Evolutionary conservation across 768 basidiomycete genomes (phyloP).

Genomic region (Mycena epipterygia): DNA sequence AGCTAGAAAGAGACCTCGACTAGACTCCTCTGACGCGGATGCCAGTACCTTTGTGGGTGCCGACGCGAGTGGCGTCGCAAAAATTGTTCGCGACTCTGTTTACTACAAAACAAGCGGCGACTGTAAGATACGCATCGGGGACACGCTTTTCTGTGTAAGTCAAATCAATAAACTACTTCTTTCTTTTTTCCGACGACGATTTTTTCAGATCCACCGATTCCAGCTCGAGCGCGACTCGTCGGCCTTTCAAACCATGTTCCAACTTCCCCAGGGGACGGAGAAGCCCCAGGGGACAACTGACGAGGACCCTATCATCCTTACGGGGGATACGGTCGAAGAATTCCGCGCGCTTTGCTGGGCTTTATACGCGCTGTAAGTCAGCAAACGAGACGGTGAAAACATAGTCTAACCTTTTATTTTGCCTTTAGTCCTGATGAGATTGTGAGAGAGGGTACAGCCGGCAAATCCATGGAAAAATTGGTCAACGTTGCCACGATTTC

Average conservation of each 20-base stretch:
- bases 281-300: constrained; percentile 7
- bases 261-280: constrained; percentile 2
- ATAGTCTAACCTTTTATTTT: no score
- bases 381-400: no score
- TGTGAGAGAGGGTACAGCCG: not conserved
- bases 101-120: constrained; percentile 3
- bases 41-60: not conserved
- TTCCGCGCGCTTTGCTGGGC: constrained; percentile 21
- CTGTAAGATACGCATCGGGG: constrained; percentile 14
- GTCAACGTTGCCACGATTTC: not conserved
- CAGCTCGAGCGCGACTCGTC: not conserved
- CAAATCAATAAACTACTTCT: not conserved
- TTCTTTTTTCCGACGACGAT: not conserved
- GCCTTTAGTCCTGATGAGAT: constrained; percentile 3
- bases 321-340: constrained; percentile 7
- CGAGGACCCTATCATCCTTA: constrained; percentile 11
- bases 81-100: not conserved
- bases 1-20: not conserved
- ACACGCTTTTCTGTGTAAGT: constrained; percentile 19
- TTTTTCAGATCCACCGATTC: constrained; percentile 22
- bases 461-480: not conserved
- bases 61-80: not conserved
- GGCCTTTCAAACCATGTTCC: constrained; percentile 10
- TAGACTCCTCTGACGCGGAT: not conserved
- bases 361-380: constrained; percentile 14